phyloP scores from a whole-genome alignment of 169 alveolate genomes.

The Cryptosporidium ubiquitum region DNA sequence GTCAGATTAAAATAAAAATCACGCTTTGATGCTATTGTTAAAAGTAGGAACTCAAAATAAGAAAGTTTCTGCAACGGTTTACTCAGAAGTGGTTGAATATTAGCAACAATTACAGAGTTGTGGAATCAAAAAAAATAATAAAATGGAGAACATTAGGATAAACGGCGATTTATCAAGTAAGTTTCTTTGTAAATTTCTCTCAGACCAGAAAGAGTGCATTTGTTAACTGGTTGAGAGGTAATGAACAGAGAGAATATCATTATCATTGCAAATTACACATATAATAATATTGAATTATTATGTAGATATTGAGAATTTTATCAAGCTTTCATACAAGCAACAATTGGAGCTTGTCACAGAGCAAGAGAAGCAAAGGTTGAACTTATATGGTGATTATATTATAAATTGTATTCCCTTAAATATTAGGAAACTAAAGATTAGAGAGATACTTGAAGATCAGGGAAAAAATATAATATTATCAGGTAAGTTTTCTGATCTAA shows the following conservation, averaged over 20 bases:
- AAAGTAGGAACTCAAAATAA: background rate
- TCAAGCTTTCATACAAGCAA: constrained; percentile 35
- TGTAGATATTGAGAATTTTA: constrained; percentile 52
- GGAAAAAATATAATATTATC: constrained; percentile 42
- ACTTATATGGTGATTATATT: constrained; percentile 43
- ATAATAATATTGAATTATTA: background rate
- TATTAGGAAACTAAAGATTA: constrained; percentile 59
- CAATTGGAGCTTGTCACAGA: constrained; percentile 47
- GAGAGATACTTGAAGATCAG: constrained; percentile 32
- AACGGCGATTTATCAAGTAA: constrained; percentile 18
- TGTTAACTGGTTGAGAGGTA: background rate
- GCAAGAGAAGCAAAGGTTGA: constrained; percentile 59
- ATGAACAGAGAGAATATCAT: background rate
- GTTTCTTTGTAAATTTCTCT: constrained; percentile 2
- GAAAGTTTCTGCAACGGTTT: background rate
- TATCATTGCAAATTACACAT: background rate
- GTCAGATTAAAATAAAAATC: background rate
- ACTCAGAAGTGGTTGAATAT: background rate
- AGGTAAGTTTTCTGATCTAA: constrained; percentile 7
- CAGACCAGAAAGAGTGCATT: background rate
- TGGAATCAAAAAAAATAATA: too few relatives aligned
- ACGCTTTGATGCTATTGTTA: background rate
- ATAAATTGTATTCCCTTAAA: constrained; percentile 21
- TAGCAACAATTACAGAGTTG: background rate
- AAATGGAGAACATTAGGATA: background rate